phyloP scores from a whole-genome alignment of 176 grass and related monocot species.

The Luzula sylvatica region DNA sequence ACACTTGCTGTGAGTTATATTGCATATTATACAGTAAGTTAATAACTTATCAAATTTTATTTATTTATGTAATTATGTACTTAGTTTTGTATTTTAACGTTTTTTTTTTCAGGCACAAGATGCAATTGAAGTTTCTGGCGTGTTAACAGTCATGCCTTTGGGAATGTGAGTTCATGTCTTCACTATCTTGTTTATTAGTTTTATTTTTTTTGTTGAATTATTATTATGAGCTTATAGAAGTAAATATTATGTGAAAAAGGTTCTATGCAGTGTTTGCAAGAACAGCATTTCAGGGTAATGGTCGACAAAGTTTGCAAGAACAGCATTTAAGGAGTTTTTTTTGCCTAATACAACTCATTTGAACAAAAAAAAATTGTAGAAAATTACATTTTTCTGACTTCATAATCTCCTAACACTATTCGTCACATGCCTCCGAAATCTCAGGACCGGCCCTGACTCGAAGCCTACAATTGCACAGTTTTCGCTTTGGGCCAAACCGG shows the following conservation, averaged over 20 bases:
- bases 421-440: too few relatives aligned
- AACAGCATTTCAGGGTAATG: constrained; percentile 94
- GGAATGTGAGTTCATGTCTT: constrained; percentile 67
- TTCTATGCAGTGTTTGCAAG: constrained; percentile 93
- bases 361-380: too few relatives aligned
- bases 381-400: too few relatives aligned
- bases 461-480: constrained; percentile 88
- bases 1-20: constrained; percentile 86
- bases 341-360: too few relatives aligned
- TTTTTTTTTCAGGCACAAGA: constrained; percentile 68
- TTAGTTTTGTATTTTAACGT: not conserved
- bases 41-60: too few relatives aligned
- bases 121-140: constrained; percentile 64
- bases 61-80: not conserved
- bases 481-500: constrained; percentile 92
- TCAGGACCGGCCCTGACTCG: too few relatives aligned
- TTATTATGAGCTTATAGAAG: not conserved
- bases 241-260: constrained; percentile 36
- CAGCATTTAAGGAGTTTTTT: too few relatives aligned
- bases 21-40: constrained; percentile 77
- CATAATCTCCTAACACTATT: too few relatives aligned
- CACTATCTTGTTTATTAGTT: constrained; percentile 4
- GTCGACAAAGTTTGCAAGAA: constrained; percentile 86
- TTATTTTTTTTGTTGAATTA: not conserved
- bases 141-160: constrained; percentile 90